A percentile compares a stretch with the other conserved stretches of the same genome.
These are phyloP conservation scores for Angophora floribunda DNA, from an alignment of 345 rosid genomes.

Conservation along the genomic window DNA sequence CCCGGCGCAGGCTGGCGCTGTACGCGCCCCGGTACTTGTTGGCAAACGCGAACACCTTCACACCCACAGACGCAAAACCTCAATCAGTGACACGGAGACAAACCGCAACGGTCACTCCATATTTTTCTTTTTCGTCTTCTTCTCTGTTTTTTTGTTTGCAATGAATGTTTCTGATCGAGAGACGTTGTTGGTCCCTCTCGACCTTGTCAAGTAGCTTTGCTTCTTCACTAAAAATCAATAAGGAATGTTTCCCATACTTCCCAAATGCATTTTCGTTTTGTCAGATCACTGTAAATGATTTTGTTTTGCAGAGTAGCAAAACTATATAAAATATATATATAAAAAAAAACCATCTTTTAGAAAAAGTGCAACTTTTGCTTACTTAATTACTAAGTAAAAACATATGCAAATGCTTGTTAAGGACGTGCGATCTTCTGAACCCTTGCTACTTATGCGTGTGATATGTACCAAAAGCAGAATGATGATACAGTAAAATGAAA, in stretches of 20 bases:
- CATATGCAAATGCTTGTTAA: neutral
- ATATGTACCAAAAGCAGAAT: neutral
- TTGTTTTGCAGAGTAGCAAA: neutral
- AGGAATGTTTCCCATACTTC: neutral
- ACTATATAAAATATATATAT: neutral
- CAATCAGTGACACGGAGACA: neutral
- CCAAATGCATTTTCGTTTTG: neutral
- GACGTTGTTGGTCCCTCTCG: neutral
- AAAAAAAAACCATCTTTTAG: neutral
- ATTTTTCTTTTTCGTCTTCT: neutral
- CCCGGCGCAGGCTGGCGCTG: constrained; percentile 52
- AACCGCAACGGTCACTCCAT: neutral
- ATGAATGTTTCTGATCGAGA: neutral
- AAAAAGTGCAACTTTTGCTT: neutral
- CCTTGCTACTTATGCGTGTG: too few relatives aligned
- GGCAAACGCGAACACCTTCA: constrained; percentile 86
- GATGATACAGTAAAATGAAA: neutral
- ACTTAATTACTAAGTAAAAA: neutral
- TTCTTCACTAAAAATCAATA: neutral
- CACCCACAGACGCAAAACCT: neutral
- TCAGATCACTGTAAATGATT: neutral
- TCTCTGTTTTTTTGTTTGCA: neutral
- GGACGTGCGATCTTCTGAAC: neutral
- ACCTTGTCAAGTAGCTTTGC: neutral
- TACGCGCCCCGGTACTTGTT: constrained; percentile 87